Evolutionary conservation across 345 rosid species (phyloP).

Genomic region (Litchi chinensis): DNA sequence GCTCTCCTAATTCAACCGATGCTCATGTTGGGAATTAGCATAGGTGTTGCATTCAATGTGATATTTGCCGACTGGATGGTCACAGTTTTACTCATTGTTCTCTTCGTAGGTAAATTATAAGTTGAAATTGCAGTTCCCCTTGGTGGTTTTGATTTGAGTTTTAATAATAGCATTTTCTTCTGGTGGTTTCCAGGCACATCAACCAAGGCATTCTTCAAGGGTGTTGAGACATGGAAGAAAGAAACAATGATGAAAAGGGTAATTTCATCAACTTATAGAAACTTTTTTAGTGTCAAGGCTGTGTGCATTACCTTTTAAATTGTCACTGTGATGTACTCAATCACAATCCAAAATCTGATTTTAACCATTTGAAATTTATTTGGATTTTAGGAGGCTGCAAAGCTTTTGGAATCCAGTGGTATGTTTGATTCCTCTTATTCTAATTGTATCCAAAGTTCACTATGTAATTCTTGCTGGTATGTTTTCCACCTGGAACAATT

Average conservation of each 20-base stretch:
- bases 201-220: constrained; percentile 47
- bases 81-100: constrained; percentile 78
- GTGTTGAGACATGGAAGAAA: constrained; percentile 49
- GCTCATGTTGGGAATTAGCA: constrained; percentile 83
- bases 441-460: background rate
- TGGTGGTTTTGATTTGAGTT: constrained; percentile 1
- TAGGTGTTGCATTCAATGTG: constrained; percentile 77
- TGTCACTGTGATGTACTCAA: background rate
- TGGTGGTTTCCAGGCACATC: constrained; percentile 39
- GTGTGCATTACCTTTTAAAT: background rate
- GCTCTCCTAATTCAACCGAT: constrained; percentile 83
- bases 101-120: constrained; percentile 58
- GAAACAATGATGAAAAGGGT: constrained; percentile 53
- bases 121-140: background rate
- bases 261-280: background rate
- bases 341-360: background rate
- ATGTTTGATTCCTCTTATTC: constrained; percentile 9
- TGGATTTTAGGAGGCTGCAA: constrained; percentile 38
- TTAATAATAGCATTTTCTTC: background rate
- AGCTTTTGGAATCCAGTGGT: constrained; percentile 37
- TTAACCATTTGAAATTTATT: background rate
- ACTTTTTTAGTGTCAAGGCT: background rate
- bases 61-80: constrained; percentile 87
- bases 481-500: background rate
- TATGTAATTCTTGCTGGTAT: background rate